phyloP scores from a whole-genome alignment of 1,284 basidiomycete species.

The Cystobasidium slooffiae region DNA sequence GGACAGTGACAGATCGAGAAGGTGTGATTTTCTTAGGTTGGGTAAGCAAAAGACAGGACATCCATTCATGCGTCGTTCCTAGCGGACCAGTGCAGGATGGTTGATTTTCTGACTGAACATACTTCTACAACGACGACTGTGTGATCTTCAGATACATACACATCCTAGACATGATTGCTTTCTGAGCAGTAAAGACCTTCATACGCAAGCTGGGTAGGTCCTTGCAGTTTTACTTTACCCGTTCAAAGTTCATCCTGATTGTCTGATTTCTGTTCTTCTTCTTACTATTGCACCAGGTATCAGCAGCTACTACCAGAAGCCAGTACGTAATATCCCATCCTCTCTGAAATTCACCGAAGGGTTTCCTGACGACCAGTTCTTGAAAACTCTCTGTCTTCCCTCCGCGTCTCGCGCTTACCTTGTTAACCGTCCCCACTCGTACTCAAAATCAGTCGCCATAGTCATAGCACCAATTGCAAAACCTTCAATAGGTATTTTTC shows the following conservation, averaged over 20 bases:
- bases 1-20: background rate
- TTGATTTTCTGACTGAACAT: too few relatives aligned
- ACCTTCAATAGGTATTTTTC: conserved; percentile 52
- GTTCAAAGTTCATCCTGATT: too few relatives aligned
- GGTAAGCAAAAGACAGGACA: conserved; percentile 3
- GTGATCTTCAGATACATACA: conserved; percentile 48
- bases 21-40: conserved; percentile 24
- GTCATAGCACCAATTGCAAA: conserved; percentile 50
- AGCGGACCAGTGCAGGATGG: too few relatives aligned
- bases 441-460: conserved; percentile 54
- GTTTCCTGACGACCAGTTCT: too few relatives aligned
- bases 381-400: background rate
- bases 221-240: too few relatives aligned
- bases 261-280: background rate
- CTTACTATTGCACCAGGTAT: conserved; percentile 37
- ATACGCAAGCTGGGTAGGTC: conserved; percentile 50
- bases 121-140: too few relatives aligned
- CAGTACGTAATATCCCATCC: too few relatives aligned
- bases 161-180: conserved; percentile 53
- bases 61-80: too few relatives aligned
- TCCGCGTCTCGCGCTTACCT: background rate
- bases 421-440: too few relatives aligned
- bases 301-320: conserved; percentile 53
- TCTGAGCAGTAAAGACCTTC: conserved; percentile 51
- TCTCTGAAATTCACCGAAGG: too few relatives aligned